These are phyloP conservation scores for Peziza echinospora DNA, from an alignment of 495 filamentous ascomycete genomes.

Conservation along the genomic window DNA sequence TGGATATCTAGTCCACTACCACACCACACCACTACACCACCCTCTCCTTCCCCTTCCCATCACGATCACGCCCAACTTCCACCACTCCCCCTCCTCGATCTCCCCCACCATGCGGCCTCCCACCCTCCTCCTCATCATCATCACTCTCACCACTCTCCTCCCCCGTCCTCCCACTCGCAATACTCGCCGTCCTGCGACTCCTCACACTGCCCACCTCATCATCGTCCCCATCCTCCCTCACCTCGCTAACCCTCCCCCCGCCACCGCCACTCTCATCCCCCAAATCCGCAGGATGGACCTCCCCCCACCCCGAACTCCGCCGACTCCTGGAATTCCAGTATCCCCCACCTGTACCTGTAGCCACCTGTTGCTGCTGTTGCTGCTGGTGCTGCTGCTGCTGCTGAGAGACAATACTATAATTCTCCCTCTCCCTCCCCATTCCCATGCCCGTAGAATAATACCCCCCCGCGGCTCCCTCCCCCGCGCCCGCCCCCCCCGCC, in stretches of 20 bases:
- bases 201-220: neutral
- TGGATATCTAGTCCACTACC: no score
- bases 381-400: neutral
- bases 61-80: neutral
- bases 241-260: no score
- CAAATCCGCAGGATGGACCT: neutral
- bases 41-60: neutral
- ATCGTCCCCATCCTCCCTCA: neutral
- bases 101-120: constrained; percentile 5
- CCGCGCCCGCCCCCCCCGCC: constrained; percentile 6
- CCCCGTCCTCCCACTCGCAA: neutral
- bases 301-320: neutral
- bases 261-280: neutral
- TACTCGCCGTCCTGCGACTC: neutral
- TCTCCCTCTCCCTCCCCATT: neutral
- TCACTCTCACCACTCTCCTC: constrained; percentile 1
- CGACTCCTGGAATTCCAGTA: neutral
- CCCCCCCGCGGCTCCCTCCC: constrained; percentile 1
- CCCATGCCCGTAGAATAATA: neutral
- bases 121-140: constrained; percentile 4
- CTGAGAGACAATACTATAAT: neutral
- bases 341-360: neutral
- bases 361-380: neutral
- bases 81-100: constrained; percentile 10
- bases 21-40: neutral